phyloP scores from a whole-genome alignment of 441 rosid genomes.

The Populus hybrid region DNA sequence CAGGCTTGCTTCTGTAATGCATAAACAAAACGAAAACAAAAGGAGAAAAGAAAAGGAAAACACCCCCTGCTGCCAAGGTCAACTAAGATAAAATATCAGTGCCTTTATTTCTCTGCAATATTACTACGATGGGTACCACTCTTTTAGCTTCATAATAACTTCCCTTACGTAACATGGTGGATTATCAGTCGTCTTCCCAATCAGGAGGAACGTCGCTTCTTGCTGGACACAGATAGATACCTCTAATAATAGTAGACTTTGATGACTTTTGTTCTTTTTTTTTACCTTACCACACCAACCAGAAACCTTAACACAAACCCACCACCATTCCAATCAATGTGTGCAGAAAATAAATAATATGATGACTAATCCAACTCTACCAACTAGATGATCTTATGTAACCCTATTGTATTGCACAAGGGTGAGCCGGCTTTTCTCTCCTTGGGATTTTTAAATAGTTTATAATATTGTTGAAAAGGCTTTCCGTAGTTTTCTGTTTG shows the following conservation, averaged over 20 bases:
- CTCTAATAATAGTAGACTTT: conserved; percentile 4
- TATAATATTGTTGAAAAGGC: conserved; percentile 7
- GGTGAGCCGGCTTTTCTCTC: conserved; percentile 43
- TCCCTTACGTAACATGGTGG: conserved; percentile 35
- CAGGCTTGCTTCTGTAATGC: conserved; percentile 14
- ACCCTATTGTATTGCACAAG: conserved; percentile 43
- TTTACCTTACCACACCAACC: conserved; percentile 21
- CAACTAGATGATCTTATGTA: conserved; percentile 44
- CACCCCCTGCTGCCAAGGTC: conserved; percentile 18
- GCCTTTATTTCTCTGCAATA: conserved; percentile 12
- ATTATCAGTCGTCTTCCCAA: conserved; percentile 41
- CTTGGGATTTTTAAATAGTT: conserved; percentile 15
- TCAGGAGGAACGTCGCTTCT: conserved; percentile 44
- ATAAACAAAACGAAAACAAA: conserved; percentile 11
- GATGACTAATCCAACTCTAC: conserved; percentile 37
- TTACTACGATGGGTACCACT: conserved; percentile 27
- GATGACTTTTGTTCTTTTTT: background rate
- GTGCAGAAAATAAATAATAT: background rate
- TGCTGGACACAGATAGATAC: conserved; percentile 4
- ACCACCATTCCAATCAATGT: conserved; percentile 23
- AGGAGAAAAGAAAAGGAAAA: conserved; percentile 1
- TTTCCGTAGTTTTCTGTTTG: conserved; percentile 26
- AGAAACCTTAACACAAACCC: conserved; percentile 9
- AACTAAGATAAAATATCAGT: conserved; percentile 22
- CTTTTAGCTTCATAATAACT: conserved; percentile 7